phyloP scores from a whole-genome alignment of 371 early-diverging fungal genomes.

The Mortierella sp. region DNA sequence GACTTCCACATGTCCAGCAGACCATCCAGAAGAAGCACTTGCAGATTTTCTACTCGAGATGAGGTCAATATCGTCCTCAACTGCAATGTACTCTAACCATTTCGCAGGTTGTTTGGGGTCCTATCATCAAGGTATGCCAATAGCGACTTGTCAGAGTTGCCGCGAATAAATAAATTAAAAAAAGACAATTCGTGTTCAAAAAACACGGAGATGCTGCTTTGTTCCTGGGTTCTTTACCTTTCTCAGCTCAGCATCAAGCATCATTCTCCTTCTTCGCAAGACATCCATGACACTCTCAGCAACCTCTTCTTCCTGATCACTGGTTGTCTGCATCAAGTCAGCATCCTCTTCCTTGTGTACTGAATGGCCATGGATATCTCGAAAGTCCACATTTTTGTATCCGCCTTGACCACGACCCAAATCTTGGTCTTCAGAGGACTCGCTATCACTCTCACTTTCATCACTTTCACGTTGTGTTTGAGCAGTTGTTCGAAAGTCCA shows the following conservation, averaged over 20 bases:
- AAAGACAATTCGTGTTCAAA: too few relatives aligned
- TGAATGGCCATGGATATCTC: constrained; percentile 48
- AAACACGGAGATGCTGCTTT: too few relatives aligned
- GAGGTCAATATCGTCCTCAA: constrained; percentile 69
- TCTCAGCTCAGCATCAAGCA: constrained; percentile 40
- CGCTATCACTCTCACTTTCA: constrained; percentile 4
- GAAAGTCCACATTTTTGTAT: constrained; percentile 22
- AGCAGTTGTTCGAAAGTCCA: constrained; percentile 19
- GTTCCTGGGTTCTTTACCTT: constrained; percentile 13
- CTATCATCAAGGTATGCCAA: constrained; percentile 33
- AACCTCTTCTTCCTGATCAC: constrained; percentile 37
- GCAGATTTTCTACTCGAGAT: constrained; percentile 37
- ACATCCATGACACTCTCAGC: constrained; percentile 40
- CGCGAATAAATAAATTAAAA: too few relatives aligned
- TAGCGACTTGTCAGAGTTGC: too few relatives aligned
- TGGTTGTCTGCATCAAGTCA: constrained; percentile 40
- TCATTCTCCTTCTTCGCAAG: constrained; percentile 24
- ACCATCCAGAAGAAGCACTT: constrained; percentile 51
- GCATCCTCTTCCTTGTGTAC: constrained; percentile 41
- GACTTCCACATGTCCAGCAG: constrained; percentile 66
- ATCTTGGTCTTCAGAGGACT: constrained; percentile 2
- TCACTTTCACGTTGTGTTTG: neutral
- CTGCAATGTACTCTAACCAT: constrained; percentile 78
- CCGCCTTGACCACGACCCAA: neutral
- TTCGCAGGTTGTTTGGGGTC: constrained; percentile 66